phyloP scores from a whole-genome alignment of 2,329 filamentous ascomycete genomes.

The Plectosphaerella sp. region DNA sequence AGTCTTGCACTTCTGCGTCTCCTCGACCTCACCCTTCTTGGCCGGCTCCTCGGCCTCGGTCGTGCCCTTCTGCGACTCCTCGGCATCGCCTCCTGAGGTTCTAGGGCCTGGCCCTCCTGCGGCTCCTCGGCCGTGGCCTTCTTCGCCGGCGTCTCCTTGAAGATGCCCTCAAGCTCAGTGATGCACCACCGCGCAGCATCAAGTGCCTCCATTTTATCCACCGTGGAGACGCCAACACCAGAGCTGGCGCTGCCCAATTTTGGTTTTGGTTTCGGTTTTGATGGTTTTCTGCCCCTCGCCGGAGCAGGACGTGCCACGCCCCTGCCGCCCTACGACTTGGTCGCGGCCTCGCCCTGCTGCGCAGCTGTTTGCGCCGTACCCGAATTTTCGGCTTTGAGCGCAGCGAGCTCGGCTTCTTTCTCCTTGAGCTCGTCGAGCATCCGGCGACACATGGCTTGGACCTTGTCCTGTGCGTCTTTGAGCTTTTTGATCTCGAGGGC shows the following conservation, averaged over 20 bases:
- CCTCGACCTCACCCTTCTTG: too few species aligned
- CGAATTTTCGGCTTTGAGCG: constrained; percentile 55
- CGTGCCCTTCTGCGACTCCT: too few species aligned
- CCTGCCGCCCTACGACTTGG: background rate
- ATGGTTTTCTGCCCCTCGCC: background rate
- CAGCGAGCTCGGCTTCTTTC: constrained; percentile 58
- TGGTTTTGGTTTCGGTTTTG: background rate
- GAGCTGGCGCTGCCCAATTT: background rate
- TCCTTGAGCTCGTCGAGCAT: constrained; percentile 57
- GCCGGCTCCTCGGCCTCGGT: too few species aligned
- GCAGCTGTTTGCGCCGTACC: constrained; percentile 30
- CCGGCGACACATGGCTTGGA: constrained; percentile 55
- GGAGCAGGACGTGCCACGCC: too few species aligned
- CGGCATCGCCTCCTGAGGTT: too few species aligned
- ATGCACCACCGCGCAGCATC: background rate
- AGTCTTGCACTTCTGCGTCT: too few species aligned
- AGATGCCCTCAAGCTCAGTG: background rate
- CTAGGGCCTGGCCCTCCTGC: too few species aligned
- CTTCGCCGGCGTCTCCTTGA: too few species aligned
- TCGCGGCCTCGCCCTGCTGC: background rate
- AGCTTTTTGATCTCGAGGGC: constrained; percentile 56
- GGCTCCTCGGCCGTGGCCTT: too few species aligned
- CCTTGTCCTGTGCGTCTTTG: constrained; percentile 59
- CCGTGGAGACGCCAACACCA: background rate
- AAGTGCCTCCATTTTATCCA: background rate